Evolutionary conservation across 495 filamentous ascomycete genomes (phyloP).

Genomic region (Lasiosphaeris hirsuta): DNA sequence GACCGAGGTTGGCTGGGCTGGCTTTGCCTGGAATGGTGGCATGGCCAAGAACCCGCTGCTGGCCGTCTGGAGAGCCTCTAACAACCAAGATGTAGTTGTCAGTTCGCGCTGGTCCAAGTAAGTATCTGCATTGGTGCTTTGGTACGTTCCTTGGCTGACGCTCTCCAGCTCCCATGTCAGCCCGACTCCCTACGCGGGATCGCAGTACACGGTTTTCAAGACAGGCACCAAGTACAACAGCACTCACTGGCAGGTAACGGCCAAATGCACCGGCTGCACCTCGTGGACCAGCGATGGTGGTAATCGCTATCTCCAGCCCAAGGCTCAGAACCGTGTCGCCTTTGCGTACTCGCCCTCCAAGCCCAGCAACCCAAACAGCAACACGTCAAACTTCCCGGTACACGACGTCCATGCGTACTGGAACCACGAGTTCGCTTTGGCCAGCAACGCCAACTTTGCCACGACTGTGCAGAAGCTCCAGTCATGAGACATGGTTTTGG

Average conservation of each 20-base stretch:
- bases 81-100: conserved; percentile 20
- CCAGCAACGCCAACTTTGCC: background rate
- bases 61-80: conserved; percentile 33
- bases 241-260: conserved; percentile 46
- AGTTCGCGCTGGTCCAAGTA: conserved; percentile 39
- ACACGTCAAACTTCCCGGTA: conserved; percentile 30
- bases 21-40: conserved; percentile 40
- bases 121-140: conserved; percentile 10
- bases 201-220: conserved; percentile 31
- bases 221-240: conserved; percentile 37
- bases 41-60: conserved; percentile 42
- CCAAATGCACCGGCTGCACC: conserved; percentile 42
- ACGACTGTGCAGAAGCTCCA: conserved; percentile 1
- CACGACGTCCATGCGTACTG: conserved; percentile 45
- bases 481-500: too few relatives aligned
- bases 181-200: conserved; percentile 30
- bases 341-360: conserved; percentile 38
- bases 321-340: conserved; percentile 39
- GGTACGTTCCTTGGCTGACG: background rate
- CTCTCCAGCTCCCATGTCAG: conserved; percentile 28
- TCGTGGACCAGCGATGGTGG: conserved; percentile 27
- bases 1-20: conserved; percentile 41
- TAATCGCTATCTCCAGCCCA: conserved; percentile 31
- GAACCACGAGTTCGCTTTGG: conserved; percentile 8
- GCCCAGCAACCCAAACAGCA: conserved; percentile 31